These are phyloP conservation scores for Wallacemonas sp. DNA, from an alignment of 208 protist species.

Conservation along the genomic window DNA sequence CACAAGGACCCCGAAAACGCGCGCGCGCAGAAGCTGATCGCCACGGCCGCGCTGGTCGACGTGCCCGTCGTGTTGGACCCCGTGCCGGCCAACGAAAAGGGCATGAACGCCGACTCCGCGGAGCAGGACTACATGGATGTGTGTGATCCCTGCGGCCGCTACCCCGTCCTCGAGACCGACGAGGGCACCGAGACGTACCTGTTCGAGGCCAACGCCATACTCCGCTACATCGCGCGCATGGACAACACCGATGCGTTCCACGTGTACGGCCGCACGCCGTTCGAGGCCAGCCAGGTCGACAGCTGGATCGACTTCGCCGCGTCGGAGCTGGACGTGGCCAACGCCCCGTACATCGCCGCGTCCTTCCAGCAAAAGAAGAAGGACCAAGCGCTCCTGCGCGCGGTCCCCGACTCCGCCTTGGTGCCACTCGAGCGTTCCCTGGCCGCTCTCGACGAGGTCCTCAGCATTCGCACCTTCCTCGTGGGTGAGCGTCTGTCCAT, in stretches of 20 bases:
- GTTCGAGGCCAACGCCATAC: slow-evolving; percentile 87
- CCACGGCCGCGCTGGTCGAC: slow-evolving; percentile 54
- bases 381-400: slow-evolving; percentile 14
- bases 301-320: slow-evolving; percentile 84
- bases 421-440: slow-evolving; percentile 48
- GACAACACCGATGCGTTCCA: slow-evolving; percentile 33
- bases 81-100: slow-evolving; percentile 35
- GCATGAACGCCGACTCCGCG: slow-evolving; percentile 44
- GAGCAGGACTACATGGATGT: slow-evolving; percentile 44
- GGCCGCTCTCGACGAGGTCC: slow-evolving; percentile 50
- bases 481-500: slow-evolving; percentile 83
- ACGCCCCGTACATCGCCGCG: slow-evolving; percentile 44
- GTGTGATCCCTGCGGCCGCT: slow-evolving; percentile 70
- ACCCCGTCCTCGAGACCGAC: slow-evolving; percentile 70
- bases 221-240: slow-evolving; percentile 71
- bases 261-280: slow-evolving; percentile 75
- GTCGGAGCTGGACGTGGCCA: slow-evolving; percentile 63
- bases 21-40: slow-evolving; percentile 52
- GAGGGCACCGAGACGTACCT: slow-evolving; percentile 42
- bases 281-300: slow-evolving; percentile 82
- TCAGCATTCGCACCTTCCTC: slow-evolving; percentile 78
- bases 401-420: slow-evolving; percentile 27
- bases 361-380: slow-evolving; percentile 39
- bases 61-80: slow-evolving; percentile 39
- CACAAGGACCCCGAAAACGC: slow-evolving; percentile 52